phyloP scores from a whole-genome alignment of 352 stramenopile genomes.

The Globisporangium spinosum region DNA sequence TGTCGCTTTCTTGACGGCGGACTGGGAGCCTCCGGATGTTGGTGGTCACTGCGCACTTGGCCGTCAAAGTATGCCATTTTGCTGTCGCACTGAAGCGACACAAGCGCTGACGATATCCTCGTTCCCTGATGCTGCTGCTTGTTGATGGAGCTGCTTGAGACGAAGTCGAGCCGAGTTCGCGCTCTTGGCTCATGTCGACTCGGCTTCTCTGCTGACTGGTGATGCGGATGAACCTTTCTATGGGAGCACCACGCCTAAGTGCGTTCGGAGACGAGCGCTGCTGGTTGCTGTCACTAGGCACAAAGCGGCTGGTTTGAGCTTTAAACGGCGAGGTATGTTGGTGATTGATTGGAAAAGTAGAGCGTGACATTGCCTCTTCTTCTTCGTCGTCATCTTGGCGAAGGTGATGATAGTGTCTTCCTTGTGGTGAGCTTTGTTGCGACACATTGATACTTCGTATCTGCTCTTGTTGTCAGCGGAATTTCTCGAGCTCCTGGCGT shows the following conservation, averaged over 20 bases:
- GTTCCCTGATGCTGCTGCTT: neutral
- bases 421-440: neutral
- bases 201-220: neutral
- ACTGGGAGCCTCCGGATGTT: neutral
- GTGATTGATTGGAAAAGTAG: neutral
- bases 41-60: conserved; percentile 10
- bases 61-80: conserved; percentile 57
- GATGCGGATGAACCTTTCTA: neutral
- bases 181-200: conserved; percentile 6
- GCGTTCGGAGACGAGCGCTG: neutral
- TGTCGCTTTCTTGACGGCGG: neutral
- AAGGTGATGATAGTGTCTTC: neutral
- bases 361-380: neutral
- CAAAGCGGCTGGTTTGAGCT: neutral
- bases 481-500: conserved; percentile 40
- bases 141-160: neutral
- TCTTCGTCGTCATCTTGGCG: neutral
- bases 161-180: conserved; percentile 10
- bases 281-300: neutral
- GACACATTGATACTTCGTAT: conserved; percentile 1
- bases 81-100: conserved; percentile 47
- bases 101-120: neutral
- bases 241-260: neutral
- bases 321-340: neutral
- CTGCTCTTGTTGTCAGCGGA: conserved; percentile 29